Conservation (phyloP, 192 early-diverging fungal species). For the Rhizophagus sp. region DNA sequence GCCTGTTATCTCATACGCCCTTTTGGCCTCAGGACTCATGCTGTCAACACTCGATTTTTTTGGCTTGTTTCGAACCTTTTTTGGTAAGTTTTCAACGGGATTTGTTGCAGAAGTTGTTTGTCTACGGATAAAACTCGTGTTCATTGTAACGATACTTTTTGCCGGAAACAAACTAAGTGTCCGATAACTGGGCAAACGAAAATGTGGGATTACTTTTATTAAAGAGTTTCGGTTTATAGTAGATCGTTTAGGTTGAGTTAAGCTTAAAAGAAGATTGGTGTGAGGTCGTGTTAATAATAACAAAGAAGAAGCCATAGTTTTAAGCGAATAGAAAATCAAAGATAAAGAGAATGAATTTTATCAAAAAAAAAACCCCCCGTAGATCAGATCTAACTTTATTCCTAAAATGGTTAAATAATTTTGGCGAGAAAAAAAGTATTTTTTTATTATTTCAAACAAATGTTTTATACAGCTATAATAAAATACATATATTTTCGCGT, state of each 20-base stretch:
- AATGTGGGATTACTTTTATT: neutral
- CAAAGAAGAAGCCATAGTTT: neutral
- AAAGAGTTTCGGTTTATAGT: neutral
- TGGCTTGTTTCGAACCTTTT: neutral
- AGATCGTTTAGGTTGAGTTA: neutral
- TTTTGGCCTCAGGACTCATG: neutral
- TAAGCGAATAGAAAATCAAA: neutral
- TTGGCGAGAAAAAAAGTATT: too few relatives aligned
- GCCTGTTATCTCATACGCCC: neutral
- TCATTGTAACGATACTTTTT: neutral
- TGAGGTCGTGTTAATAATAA: neutral
- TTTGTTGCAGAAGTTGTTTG: neutral
- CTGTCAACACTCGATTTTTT: neutral
- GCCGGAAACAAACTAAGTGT: neutral
- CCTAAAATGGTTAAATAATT: too few relatives aligned
- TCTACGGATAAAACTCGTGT: neutral
- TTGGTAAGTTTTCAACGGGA: neutral
- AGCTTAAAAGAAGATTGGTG: neutral
- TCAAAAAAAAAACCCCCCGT: neutral
- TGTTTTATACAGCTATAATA: too few relatives aligned
- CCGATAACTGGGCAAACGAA: neutral
- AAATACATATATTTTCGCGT: too few relatives aligned
- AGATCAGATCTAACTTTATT: too few relatives aligned
- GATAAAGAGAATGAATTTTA: neutral
- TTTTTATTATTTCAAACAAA: too few relatives aligned